Evolutionary conservation across 2,329 filamentous ascomycete genomes (phyloP).

Genomic region (Graphilbum ipis-grandicollis): DNA sequence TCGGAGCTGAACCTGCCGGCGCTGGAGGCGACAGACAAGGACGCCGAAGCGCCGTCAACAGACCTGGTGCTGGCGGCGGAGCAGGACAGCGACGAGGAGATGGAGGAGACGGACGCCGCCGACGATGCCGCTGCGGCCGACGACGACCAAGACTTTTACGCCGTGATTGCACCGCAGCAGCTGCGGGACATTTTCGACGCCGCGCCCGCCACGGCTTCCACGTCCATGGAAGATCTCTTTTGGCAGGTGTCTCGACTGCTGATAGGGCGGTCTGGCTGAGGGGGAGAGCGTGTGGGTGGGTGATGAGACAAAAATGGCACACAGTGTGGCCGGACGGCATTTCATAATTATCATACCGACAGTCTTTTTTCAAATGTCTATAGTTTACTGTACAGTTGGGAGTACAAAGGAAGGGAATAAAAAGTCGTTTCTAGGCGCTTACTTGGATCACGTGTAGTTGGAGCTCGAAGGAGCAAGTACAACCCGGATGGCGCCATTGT

Average conservation of each 20-base stretch:
- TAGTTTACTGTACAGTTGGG: too few relatives aligned
- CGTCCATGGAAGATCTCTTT: slow-evolving; percentile 60
- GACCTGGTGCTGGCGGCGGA: slow-evolving; percentile 19
- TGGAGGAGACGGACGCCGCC: slow-evolving; percentile 18
- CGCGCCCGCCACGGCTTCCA: slow-evolving; percentile 50
- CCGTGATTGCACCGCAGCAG: slow-evolving; percentile 50
- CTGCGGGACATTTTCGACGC: slow-evolving; percentile 54
- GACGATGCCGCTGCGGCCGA: slow-evolving; percentile 14
- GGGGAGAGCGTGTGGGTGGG: too few relatives aligned
- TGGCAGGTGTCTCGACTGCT: slow-evolving; percentile 52
- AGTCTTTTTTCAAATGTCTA: too few relatives aligned
- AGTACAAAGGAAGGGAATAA: too few relatives aligned
- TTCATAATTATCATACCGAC: too few relatives aligned
- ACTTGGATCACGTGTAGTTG: too few relatives aligned
- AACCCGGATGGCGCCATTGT: too few relatives aligned
- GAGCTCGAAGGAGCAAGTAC: too few relatives aligned
- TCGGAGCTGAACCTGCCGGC: slow-evolving; percentile 30
- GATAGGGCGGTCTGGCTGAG: slow-evolving; percentile 11
- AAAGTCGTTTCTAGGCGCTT: too few relatives aligned
- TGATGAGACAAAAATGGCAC: too few relatives aligned
- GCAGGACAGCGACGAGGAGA: slow-evolving; percentile 21
- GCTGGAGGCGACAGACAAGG: slow-evolving; percentile 19
- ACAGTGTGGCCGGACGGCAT: too few relatives aligned
- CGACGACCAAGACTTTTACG: slow-evolving; percentile 27
- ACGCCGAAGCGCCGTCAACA: slow-evolving; percentile 12